These are phyloP conservation scores for Kwoniella pini DNA, from an alignment of 768 basidiomycete genomes.

Conservation along the genomic window DNA sequence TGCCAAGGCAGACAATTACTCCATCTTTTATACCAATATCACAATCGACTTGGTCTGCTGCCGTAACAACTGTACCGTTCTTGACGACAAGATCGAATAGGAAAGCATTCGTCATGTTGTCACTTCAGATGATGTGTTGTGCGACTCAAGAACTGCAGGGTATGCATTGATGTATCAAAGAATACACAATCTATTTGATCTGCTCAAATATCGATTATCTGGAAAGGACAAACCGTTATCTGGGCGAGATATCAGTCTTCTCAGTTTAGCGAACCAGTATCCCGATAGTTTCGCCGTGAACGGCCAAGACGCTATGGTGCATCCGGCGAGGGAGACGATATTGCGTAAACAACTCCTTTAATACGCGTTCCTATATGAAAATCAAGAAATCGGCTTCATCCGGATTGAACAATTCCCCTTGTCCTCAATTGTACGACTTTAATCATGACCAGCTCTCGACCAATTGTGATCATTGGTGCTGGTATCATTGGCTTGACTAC, in stretches of 20 bases:
- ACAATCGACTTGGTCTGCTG: slow-evolving; percentile 46
- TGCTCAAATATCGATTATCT: no score
- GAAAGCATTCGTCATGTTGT: slow-evolving; percentile 11
- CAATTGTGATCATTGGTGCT: slow-evolving; percentile 52
- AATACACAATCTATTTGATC: no score
- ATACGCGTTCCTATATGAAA: no score
- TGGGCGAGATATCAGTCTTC: not conserved
- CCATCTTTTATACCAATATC: slow-evolving; percentile 55
- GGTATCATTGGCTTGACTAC: slow-evolving; percentile 56
- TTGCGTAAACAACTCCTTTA: not conserved
- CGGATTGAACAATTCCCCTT: no score
- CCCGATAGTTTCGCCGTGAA: slow-evolving; percentile 4
- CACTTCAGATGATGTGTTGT: not conserved
- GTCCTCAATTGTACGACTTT: no score
- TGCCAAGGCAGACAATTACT: slow-evolving; percentile 46
- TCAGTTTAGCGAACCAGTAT: not conserved
- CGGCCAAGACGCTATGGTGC: not conserved
- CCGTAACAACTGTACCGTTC: slow-evolving; percentile 40
- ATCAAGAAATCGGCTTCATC: no score
- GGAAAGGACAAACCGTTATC: not conserved
- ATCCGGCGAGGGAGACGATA: not conserved
- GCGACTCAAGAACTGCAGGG: no score
- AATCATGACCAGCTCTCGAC: slow-evolving; percentile 1
- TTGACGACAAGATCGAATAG: slow-evolving; percentile 24
- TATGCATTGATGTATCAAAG: no score